Evolutionary conservation across 2,329 filamentous ascomycete genomes (phyloP).

Genomic region (Aureobasidium sp.): DNA sequence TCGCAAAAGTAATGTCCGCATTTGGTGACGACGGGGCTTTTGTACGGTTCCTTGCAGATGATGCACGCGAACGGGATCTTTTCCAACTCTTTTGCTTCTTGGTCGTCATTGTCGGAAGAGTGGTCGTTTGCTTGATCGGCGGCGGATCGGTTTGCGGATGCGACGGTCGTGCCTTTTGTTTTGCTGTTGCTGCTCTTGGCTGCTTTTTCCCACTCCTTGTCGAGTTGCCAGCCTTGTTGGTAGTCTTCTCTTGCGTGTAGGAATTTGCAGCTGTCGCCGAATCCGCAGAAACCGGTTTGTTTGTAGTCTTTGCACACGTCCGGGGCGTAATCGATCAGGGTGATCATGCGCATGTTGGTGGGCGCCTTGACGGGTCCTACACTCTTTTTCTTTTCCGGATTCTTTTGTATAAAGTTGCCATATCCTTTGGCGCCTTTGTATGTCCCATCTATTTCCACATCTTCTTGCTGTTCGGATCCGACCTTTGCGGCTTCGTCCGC

Average conservation of each 20-base stretch:
- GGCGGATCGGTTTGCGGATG: conserved; percentile 49
- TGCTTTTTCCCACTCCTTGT: conserved; percentile 84
- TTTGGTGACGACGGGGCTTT: conserved; percentile 73
- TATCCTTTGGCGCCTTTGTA: conserved; percentile 72
- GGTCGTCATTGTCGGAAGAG: conserved; percentile 42
- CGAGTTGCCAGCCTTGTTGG: conserved; percentile 91
- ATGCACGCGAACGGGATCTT: conserved; percentile 86
- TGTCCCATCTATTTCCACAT: conserved; percentile 48
- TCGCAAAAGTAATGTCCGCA: conserved; percentile 98
- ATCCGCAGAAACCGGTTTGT: conserved; percentile 61
- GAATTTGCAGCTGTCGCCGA: conserved; percentile 77
- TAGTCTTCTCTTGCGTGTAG: conserved; percentile 70
- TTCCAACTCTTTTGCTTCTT: conserved; percentile 67
- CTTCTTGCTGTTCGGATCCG: conserved; percentile 12
- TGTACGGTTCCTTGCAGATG: conserved; percentile 74
- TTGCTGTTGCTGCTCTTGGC: conserved; percentile 44
- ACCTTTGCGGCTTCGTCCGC: conserved; percentile 43
- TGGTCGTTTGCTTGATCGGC: conserved; percentile 41
- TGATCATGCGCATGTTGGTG: conserved; percentile 84
- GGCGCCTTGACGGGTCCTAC: conserved; percentile 85
- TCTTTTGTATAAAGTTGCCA: conserved; percentile 70
- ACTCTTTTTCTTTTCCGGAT: conserved; percentile 58
- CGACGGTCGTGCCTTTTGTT: conserved; percentile 45
- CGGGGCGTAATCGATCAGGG: conserved; percentile 80
- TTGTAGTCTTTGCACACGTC: conserved; percentile 97